Percentiles rank a stretch among this genome's conserved stretches.
phyloP scores from a whole-genome alignment of 108 stramenopile species.

The Aurantiochytrium sp. region DNA sequence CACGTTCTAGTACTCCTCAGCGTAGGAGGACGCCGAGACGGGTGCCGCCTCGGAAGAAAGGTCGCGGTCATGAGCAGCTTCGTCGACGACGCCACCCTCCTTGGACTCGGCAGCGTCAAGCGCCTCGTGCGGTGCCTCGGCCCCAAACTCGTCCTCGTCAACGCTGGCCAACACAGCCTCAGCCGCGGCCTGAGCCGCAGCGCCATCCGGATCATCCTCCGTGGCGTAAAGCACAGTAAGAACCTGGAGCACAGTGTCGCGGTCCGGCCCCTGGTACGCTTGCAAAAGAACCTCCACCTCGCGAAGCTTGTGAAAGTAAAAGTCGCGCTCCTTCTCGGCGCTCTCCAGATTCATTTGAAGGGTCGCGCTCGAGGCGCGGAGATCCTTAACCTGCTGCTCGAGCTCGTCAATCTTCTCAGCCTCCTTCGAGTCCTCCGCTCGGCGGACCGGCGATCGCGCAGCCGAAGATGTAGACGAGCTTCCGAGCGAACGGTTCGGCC shows the following conservation, averaged over 20 bases:
- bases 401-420: constrained; percentile 64
- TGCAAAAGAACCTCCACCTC: constrained; percentile 85
- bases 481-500: neutral
- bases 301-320: constrained; percentile 92
- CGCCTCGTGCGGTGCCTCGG: neutral
- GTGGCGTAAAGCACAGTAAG: constrained; percentile 41
- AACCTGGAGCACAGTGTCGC: neutral
- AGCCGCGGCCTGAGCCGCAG: neutral
- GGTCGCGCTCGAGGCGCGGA: neutral
- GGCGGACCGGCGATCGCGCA: constrained; percentile 33
- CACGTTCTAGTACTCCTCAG: too few relatives aligned
- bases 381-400: neutral
- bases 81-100: neutral
- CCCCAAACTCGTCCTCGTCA: neutral
- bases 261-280: constrained; percentile 27
- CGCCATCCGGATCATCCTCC: constrained; percentile 29
- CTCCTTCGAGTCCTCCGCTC: constrained; percentile 46
- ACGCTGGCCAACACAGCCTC: neutral
- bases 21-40: too few relatives aligned
- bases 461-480: neutral
- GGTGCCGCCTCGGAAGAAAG: too few relatives aligned
- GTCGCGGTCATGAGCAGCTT: too few relatives aligned
- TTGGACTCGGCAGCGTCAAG: neutral
- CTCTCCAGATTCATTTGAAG: constrained; percentile 16
- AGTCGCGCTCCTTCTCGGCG: constrained; percentile 62